phyloP scores from a whole-genome alignment of 106 monocot species.

The Dendrobium catenatum region DNA sequence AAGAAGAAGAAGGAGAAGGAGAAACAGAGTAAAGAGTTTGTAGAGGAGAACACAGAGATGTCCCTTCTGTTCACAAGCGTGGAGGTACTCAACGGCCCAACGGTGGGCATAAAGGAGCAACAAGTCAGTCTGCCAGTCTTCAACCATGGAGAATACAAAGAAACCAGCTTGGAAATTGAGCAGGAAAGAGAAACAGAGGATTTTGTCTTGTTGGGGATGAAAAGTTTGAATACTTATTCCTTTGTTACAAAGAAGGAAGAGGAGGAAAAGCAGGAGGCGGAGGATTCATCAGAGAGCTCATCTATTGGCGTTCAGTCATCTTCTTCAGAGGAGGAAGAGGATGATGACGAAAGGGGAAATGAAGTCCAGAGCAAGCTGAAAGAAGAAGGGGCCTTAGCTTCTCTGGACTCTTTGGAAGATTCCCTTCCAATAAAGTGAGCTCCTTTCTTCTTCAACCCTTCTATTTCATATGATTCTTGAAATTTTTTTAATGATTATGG shows the following conservation, averaged over 20 bases:
- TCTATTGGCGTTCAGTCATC: constrained; percentile 10
- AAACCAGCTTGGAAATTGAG: neutral
- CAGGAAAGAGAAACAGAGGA: neutral
- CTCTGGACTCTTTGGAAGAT: constrained; percentile 44
- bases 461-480: neutral
- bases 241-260: neutral
- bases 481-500: no score
- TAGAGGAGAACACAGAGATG: neutral
- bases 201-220: neutral
- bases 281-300: constrained; percentile 19
- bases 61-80: neutral
- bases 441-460: neutral
- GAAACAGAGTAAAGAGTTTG: neutral
- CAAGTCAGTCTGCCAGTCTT: neutral
- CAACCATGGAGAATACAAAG: neutral
- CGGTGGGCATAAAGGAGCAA: neutral
- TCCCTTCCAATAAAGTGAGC: constrained; percentile 63
- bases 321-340: constrained; percentile 24
- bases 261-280: constrained; percentile 8
- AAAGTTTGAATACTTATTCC: neutral
- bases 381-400: constrained; percentile 23
- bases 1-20: neutral
- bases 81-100: neutral
- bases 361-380: constrained; percentile 26
- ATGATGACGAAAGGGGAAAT: constrained; percentile 2